Evolutionary conservation across 768 basidiomycete species (phyloP).

Genomic region (Pleurotus pulmonarius): DNA sequence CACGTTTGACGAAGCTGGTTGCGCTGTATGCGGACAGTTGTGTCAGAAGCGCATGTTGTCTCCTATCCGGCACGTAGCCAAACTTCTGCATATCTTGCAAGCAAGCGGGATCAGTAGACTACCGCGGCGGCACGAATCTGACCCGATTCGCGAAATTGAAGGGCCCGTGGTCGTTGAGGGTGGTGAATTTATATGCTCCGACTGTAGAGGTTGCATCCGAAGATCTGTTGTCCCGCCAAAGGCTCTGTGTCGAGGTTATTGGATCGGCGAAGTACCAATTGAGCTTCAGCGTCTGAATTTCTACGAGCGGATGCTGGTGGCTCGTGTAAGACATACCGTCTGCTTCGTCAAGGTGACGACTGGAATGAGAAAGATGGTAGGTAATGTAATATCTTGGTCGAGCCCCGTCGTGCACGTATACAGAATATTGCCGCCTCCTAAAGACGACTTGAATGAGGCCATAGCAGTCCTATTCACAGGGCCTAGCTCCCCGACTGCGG

Average conservation of each 20-base stretch:
- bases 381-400: background rate
- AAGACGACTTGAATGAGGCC: background rate
- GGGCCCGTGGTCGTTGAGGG: constrained; percentile 12
- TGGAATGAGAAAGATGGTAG: background rate
- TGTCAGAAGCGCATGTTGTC: constrained; percentile 4
- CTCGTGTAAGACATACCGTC: background rate
- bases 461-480: background rate
- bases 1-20: constrained; percentile 9
- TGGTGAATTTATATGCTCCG: constrained; percentile 10
- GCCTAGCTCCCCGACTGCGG: background rate
- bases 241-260: background rate
- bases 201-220: background rate
- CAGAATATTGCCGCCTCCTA: background rate
- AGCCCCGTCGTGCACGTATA: background rate
- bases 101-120: too few species aligned
- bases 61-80: constrained; percentile 6
- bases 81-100: constrained; percentile 3
- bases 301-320: background rate
- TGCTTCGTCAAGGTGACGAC: background rate
- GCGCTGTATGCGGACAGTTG: constrained; percentile 14
- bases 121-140: too few species aligned
- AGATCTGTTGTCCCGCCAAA: background rate
- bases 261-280: background rate
- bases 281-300: background rate
- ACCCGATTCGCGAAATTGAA: constrained; percentile 8